phyloP scores from a whole-genome alignment of 306 rosid genomes.

The Corylus americana region DNA sequence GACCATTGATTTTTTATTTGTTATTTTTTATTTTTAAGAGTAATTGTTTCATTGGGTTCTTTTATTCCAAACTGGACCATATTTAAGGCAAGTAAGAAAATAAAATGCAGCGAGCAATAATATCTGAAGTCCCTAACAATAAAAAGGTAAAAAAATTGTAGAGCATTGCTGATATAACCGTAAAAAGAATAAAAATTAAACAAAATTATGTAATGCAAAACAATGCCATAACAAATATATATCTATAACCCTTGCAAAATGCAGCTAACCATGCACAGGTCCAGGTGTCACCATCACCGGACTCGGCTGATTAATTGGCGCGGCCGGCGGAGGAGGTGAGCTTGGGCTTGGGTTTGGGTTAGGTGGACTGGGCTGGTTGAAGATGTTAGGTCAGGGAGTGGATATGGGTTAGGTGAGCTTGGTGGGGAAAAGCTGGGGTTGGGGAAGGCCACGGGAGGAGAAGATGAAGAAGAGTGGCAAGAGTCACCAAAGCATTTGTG shows the following conservation, averaged over 20 bases:
- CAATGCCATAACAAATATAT: conserved; percentile 6
- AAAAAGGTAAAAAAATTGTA: too few species aligned
- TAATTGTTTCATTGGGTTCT: too few species aligned
- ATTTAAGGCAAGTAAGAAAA: too few species aligned
- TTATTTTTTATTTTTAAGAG: too few species aligned
- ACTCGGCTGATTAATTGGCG: conserved; percentile 56
- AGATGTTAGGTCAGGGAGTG: conserved; percentile 9
- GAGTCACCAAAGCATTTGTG: conserved; percentile 57
- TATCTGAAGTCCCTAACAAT: too few species aligned
- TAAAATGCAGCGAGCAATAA: too few species aligned
- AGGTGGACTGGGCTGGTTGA: neutral
- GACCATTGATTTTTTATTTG: too few species aligned
- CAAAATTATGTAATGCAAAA: neutral
- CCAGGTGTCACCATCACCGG: conserved; percentile 45
- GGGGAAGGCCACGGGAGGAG: conserved; percentile 48
- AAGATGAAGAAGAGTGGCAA: conserved; percentile 27
- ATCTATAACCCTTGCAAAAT: conserved; percentile 3
- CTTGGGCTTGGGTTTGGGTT: conserved; percentile 23
- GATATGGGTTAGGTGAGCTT: conserved; percentile 24
- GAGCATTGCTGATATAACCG: too few species aligned
- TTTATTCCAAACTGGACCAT: too few species aligned
- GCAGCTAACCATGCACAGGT: conserved; percentile 53
- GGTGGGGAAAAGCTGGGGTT: conserved; percentile 43
- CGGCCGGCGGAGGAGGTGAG: conserved; percentile 27
- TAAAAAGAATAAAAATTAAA: neutral